These are phyloP conservation scores for Trichoderma erinaceum DNA, from an alignment of 495 filamentous ascomycete species.

Conservation along the genomic window DNA sequence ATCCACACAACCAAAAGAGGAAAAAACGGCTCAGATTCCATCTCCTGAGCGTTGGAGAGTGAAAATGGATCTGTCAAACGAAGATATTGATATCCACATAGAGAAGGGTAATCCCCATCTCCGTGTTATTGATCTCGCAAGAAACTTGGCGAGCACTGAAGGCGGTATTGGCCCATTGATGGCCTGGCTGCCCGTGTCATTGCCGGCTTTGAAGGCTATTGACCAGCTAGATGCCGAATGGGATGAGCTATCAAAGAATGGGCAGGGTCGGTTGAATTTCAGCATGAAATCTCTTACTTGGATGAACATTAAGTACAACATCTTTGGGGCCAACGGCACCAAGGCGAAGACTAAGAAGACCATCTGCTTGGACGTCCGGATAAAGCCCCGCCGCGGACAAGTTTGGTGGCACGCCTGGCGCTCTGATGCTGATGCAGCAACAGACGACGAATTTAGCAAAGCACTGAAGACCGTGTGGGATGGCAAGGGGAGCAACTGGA, in stretches of 20 bases:
- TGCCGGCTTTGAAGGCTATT: slow-evolving; percentile 64
- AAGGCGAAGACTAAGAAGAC: slow-evolving; percentile 32
- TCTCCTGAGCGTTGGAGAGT: slow-evolving; percentile 32
- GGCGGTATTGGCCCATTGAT: slow-evolving; percentile 31
- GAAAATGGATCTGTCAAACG: slow-evolving; percentile 29
- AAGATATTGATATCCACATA: slow-evolving; percentile 46
- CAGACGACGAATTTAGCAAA: slow-evolving; percentile 35
- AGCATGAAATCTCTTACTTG: slow-evolving; percentile 41
- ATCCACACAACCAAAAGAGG: slow-evolving; percentile 20
- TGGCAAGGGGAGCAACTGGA: slow-evolving; percentile 27
- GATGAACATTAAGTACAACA: slow-evolving; percentile 42
- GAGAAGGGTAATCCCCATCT: slow-evolving; percentile 68
- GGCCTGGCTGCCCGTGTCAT: slow-evolving; percentile 45
- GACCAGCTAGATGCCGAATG: slow-evolving; percentile 46
- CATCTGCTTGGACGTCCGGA: slow-evolving; percentile 30
- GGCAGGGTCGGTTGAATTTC: slow-evolving; percentile 35
- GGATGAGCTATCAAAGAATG: slow-evolving; percentile 26
- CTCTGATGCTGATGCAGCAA: slow-evolving; percentile 13
- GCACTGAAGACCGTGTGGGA: slow-evolving; percentile 35
- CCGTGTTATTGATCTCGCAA: slow-evolving; percentile 60
- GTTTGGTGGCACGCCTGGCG: slow-evolving; percentile 40
- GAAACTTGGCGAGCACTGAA: slow-evolving; percentile 51
- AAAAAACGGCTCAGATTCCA: background rate
- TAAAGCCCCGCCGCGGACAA: slow-evolving; percentile 20
- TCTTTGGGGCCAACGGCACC: slow-evolving; percentile 21